phyloP scores from a whole-genome alignment of 2,329 filamentous ascomycete species.

The Chaetomium sp. region DNA sequence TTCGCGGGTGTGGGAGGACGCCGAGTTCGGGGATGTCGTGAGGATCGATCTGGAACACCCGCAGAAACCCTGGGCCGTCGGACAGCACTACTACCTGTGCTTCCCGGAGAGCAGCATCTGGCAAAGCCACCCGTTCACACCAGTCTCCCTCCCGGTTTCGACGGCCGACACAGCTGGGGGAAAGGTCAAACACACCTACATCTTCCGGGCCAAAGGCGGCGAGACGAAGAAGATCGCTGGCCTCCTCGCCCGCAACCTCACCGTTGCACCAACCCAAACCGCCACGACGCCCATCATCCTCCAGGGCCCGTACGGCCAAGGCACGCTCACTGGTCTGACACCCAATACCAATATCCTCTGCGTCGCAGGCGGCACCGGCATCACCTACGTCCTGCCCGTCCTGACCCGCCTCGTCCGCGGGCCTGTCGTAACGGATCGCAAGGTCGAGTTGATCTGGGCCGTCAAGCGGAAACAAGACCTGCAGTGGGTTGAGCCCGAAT shows the following conservation, averaged over 20 bases:
- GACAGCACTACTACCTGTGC: slow-evolving; percentile 66
- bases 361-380: slow-evolving; percentile 52
- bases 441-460: slow-evolving; percentile 59
- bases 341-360: slow-evolving; percentile 43
- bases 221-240: slow-evolving; percentile 52
- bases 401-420: slow-evolving; percentile 35
- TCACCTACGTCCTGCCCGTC: slow-evolving; percentile 50
- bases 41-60: slow-evolving; percentile 59
- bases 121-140: slow-evolving; percentile 68
- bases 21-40: slow-evolving; percentile 54
- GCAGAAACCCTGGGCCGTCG: slow-evolving; percentile 56
- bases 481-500: slow-evolving; percentile 52
- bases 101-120: slow-evolving; percentile 61
- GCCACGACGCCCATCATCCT: slow-evolving; percentile 50
- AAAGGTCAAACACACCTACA: slow-evolving; percentile 46
- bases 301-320: slow-evolving; percentile 56
- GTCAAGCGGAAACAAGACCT: slow-evolving; percentile 49
- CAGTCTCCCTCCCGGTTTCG: slow-evolving; percentile 44
- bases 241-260: slow-evolving; percentile 35
- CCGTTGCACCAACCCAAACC: background rate
- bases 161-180: slow-evolving; percentile 28
- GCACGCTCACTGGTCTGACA: slow-evolving; percentile 37
- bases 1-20: slow-evolving; percentile 48
- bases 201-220: slow-evolving; percentile 51
- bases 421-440: slow-evolving; percentile 31